Percentiles rank a stretch among this genome's conserved stretches.
phyloP scores from a whole-genome alignment of 805 yeast species.

The Saccharomycopsis fibuligera region DNA sequence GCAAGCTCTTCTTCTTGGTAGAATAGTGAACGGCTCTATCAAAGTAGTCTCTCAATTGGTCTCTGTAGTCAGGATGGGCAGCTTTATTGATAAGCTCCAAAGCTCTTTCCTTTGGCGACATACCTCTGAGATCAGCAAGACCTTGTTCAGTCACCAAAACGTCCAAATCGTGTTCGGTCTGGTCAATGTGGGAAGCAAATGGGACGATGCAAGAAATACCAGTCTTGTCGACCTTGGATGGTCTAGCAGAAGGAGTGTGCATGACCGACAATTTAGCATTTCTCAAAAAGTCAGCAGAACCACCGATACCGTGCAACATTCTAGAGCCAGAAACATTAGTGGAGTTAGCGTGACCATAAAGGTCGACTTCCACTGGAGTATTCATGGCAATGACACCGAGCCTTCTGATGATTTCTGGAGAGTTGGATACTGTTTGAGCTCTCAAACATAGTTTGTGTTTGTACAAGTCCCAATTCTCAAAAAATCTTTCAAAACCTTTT shows the following conservation, averaged over 20 bases:
- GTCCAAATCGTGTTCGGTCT: slow-evolving; percentile 96
- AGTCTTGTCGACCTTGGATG: slow-evolving; percentile 85
- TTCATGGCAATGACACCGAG: slow-evolving; percentile 98
- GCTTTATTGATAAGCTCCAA: slow-evolving; percentile 76
- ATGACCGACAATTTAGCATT: slow-evolving; percentile 93
- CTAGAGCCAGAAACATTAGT: slow-evolving; percentile 95
- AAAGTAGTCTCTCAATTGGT: slow-evolving; percentile 77
- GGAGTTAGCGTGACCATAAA: slow-evolving; percentile 97
- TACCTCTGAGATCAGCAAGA: slow-evolving; percentile 92
- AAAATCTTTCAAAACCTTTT: slow-evolving; percentile 81
- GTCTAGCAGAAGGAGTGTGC: slow-evolving; percentile 98
- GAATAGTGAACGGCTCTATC: slow-evolving; percentile 77
- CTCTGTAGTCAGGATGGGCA: slow-evolving; percentile 93
- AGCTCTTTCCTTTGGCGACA: slow-evolving; percentile 92
- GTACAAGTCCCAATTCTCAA: slow-evolving; percentile 83
- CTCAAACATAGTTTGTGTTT: slow-evolving; percentile 79
- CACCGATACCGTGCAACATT: slow-evolving; percentile 97
- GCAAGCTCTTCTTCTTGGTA: slow-evolving; percentile 69
- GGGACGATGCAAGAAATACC: slow-evolving; percentile 97
- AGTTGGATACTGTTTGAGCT: slow-evolving; percentile 92
- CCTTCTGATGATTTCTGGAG: slow-evolving; percentile 95
- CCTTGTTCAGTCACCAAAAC: slow-evolving; percentile 93
- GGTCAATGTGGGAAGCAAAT: slow-evolving; percentile 92
- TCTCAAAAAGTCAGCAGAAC: slow-evolving; percentile 94
- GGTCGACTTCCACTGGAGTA: slow-evolving; percentile 97